Conservation (phyloP, 768 basidiomycete species). For the Exidia glandulosa region DNA sequence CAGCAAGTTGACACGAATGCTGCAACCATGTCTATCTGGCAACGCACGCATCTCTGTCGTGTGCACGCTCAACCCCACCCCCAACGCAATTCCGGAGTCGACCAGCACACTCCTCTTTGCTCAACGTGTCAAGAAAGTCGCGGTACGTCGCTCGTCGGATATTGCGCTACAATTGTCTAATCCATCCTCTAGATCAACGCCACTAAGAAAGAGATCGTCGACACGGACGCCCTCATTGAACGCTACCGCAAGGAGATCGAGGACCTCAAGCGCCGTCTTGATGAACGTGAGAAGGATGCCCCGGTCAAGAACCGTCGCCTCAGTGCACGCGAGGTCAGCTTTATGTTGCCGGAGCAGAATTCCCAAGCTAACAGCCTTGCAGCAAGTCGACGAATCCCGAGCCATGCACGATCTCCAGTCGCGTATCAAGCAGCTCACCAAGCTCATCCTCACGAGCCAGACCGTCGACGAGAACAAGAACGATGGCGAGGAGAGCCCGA, state of each 20-base stretch:
- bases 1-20: slow-evolving; percentile 85
- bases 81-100: slow-evolving; percentile 67
- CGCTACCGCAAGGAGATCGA: slow-evolving; percentile 93
- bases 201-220: slow-evolving; percentile 87
- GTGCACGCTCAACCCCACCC: slow-evolving; percentile 88
- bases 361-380: neutral
- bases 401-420: slow-evolving; percentile 76
- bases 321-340: slow-evolving; percentile 36
- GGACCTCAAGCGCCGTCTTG: slow-evolving; percentile 63
- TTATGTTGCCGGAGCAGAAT: slow-evolving; percentile 1
- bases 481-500: slow-evolving; percentile 62
- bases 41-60: slow-evolving; percentile 94
- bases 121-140: slow-evolving; percentile 80
- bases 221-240: slow-evolving; percentile 88
- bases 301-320: slow-evolving; percentile 35
- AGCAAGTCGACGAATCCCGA: slow-evolving; percentile 79
- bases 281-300: slow-evolving; percentile 59
- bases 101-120: slow-evolving; percentile 87
- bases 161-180: neutral
- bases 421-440: slow-evolving; percentile 73
- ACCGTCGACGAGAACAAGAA: slow-evolving; percentile 54
- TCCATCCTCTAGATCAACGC: slow-evolving; percentile 47
- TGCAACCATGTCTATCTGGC: slow-evolving; percentile 90
- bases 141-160: slow-evolving; percentile 30
- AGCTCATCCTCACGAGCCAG: slow-evolving; percentile 76